Evolutionary conservation across 306 rosid genomes (phyloP).

Genomic region (Hippophae tibetana): DNA sequence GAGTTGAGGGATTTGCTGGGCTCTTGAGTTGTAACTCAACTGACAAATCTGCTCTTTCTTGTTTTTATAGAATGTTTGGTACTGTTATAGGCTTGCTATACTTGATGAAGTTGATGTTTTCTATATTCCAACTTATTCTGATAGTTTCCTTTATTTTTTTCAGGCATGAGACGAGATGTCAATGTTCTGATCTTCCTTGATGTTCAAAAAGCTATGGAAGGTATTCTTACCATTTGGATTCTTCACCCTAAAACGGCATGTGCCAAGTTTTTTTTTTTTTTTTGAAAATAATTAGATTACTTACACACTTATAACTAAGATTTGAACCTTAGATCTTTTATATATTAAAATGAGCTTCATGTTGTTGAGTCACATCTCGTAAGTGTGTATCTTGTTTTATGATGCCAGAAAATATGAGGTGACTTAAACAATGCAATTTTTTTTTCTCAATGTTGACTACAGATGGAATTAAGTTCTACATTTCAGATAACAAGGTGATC

Average conservation of each 20-base stretch:
- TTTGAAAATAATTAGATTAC: no score
- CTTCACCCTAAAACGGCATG: no score
- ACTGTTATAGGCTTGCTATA: no score
- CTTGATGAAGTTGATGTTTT: no score
- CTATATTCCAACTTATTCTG: not conserved
- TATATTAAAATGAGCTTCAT: no score
- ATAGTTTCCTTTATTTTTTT: slow-evolving; percentile 3
- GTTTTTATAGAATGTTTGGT: no score
- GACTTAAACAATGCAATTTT: not conserved
- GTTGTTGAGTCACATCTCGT: not conserved
- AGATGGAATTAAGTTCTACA: slow-evolving; percentile 86
- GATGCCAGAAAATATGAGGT: not conserved
- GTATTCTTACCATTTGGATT: slow-evolving; percentile 26
- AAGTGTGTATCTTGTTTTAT: not conserved
- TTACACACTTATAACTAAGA: no score
- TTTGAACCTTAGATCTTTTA: no score
- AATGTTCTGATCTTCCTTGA: slow-evolving; percentile 65
- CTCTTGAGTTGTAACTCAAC: no score
- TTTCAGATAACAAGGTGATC: slow-evolving; percentile 85
- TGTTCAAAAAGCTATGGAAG: slow-evolving; percentile 64
- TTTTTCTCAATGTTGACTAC: slow-evolving; percentile 15
- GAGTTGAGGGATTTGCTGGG: no score
- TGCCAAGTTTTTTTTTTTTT: no score
- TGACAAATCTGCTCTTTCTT: no score
- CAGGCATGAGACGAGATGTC: slow-evolving; percentile 86